Base-by-base conservation (phyloP, 2,329 filamentous ascomycete species). In the Orbilia quercus region DNA sequence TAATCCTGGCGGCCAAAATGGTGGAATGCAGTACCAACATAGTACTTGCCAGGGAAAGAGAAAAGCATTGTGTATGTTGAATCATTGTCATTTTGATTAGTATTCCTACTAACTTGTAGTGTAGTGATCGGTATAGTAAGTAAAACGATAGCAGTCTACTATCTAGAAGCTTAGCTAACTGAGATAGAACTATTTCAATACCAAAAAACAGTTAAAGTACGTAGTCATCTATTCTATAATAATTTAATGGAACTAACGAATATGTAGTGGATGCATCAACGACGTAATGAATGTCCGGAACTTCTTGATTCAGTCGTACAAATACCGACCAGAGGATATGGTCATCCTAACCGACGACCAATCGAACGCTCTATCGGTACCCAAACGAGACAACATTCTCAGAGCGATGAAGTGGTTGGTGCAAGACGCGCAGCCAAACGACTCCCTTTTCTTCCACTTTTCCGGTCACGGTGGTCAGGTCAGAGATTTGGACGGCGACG, bases 331-430 rank as follows among this genome's bases (percentile, higher is more conserved):
- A 69, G 94, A 97, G 81, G 93, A 98, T 79, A 98, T 98, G 94
- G 94, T 98, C 18, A 89, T 95, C 75, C 85, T 98, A 80, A 97
- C 94, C 40, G 94, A 98, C 79, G 94, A 98, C 80, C 93, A 97
- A 82, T 92, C 96, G 80, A 96, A 96, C 78, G 91, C 92, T 23
- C 96, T 97, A 91, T 96, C 92, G 82, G 92, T 96, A 82, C 94
- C 94, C 7, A 96, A 92, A 3, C 97, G 97, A 81, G 90, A 91
- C 77, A 98, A 98, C 79, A 96, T 98, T 64, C 82, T 98, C 38
- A 87, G 94, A 59, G 94, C 94, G 28, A 98, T 98, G 94, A 93
- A 97, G 80, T 98, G 94, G 94, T 83, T 98, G 18, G 92, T 97
- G 67, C 96, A 96, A 82, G 93, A 96, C 79, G 93, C 94, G 2